Base-by-base conservation (phyloP, 2,329 filamentous ascomycete species). In the Fusarium armeniacum region DNA sequence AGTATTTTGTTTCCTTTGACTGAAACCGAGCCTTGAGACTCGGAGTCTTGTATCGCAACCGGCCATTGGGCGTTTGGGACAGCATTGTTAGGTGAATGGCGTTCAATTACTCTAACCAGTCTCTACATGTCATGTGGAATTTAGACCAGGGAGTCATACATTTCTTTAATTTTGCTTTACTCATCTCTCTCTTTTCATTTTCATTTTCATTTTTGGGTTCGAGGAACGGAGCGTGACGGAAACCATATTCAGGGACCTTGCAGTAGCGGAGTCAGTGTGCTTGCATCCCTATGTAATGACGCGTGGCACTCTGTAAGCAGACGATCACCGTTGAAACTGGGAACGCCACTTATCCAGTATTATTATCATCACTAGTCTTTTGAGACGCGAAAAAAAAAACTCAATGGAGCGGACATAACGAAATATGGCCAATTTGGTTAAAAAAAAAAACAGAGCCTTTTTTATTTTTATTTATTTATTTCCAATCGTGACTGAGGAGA, bases 31-130 rank as follows among this genome's bases (percentile, higher is more conserved):
- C 59, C 58, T 65, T 58, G 58, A 70, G 66, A 72, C 69, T 71
- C 53, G 71, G 79, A 75, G 80, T 81, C 80, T 82, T 86, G 84
- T 87, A 85, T 84, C 84, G 80, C 76, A 79, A 68, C 78, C 79
- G 83, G 68, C 78, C 79, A 83, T 78, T 74, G 75, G 84, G 84
- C 83, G 85, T 86, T 86, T 78, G 79, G 83, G 79, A 81, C 81
- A 86, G 85, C 85, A 87, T 87, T 82, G 84, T 86, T 84, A 77
- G 85, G 84, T 84, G 85, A 86, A 78, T 65, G 85, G 85, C 83
- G 84, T 87, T 85, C 80, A 74, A 75, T 77, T 74, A 76, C 75
- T 80, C 77, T 79, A 73, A 75, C 73, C 73, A 71, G 75, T 77
- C 76, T 76, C 71, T 76, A 75, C 77, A 75, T 75, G 72, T 78